A percentile compares a stretch with the other conserved stretches of the same genome.
Evolutionary conservation across 345 rosid species (phyloP).

Genomic region (Eutrema heterophyllum): DNA sequence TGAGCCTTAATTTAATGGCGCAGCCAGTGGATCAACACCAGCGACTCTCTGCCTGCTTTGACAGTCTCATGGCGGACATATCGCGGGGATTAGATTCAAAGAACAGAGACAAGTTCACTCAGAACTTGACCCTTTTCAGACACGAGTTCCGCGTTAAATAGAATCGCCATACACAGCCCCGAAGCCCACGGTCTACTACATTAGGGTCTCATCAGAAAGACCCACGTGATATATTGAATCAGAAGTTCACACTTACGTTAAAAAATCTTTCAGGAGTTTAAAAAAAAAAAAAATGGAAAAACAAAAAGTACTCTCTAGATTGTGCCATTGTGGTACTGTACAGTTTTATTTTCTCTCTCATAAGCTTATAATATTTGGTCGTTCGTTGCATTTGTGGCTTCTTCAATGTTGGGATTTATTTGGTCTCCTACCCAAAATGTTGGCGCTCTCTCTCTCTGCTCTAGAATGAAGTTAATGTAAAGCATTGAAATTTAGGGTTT

Average conservation of each 20-base stretch:
- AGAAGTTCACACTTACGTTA: neutral
- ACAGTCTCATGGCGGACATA: conserved; percentile 89
- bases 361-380: conserved; percentile 11
- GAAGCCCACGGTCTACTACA: conserved; percentile 9
- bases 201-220: conserved; percentile 29
- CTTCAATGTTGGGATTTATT: conserved; percentile 1
- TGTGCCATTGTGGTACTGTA: conserved; percentile 17
- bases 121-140: conserved; percentile 80
- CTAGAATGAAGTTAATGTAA: conserved; percentile 13
- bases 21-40: conserved; percentile 93
- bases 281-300: neutral
- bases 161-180: neutral
- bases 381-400: neutral
- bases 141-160: conserved; percentile 87
- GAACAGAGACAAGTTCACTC: conserved; percentile 97
- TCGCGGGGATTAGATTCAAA: conserved; percentile 79
- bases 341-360: conserved; percentile 15
- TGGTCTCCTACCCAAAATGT: neutral
- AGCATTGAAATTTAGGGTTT: conserved; percentile 12
- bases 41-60: conserved; percentile 77
- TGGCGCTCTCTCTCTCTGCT: neutral
- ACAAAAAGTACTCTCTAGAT: neutral
- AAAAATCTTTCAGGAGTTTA: neutral
- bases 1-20: conserved; percentile 23
- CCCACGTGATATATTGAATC: conserved; percentile 17